Evolutionary conservation across 2,329 filamentous ascomycete species (phyloP), one percentile per base, ranked within the genome.

Genomic region (Aspergillus chevalieri): DNA sequence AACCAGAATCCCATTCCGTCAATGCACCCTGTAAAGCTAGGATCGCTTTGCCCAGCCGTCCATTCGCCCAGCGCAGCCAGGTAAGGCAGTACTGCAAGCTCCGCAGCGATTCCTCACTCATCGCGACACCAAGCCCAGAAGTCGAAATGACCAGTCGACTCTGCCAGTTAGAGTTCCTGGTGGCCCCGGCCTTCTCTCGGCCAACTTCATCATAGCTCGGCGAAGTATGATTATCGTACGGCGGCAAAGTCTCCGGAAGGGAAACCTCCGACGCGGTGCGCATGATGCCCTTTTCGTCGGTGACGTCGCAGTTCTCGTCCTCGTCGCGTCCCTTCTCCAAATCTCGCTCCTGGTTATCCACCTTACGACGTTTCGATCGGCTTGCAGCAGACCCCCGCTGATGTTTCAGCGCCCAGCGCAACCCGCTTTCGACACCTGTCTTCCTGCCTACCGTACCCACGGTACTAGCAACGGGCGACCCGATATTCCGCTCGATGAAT

Each of bases 111-210:
- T 93, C 86, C 15, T 94, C 86, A 61, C 87, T 94, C 79, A 98
- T 89, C 1, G 93, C 90, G 14, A 95, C 85, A 55, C 90, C 90
- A 1, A 97, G 78, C 0, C 90, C 92, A 0, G 90, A 95, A 0
- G 92, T 96, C 4, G 89, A 91, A 66, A 95, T 87, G 57, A 95
- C 87, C 15, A 96, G 75, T 12, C 90, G 84, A 9, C 87, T 88
- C 53, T 87, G 88, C 89, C 90, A 94, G 38, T 75, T 78, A 4
- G 38, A 41, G 17, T 41, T 41, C 9, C 38, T 41, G 9, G 64
- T 61, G 47, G 64, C 60, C 24, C 60, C 57, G 3, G 62, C 54
- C 21, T 59, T 62, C 42, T 66, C 51, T 64, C 68, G 19, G 7
- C 63, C 66, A 1, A 78, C 73, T 57, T 88, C 85, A 47, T 86